Base-by-base conservation (phyloP, 441 rosid genomes). In the Populus hybrid region DNA sequence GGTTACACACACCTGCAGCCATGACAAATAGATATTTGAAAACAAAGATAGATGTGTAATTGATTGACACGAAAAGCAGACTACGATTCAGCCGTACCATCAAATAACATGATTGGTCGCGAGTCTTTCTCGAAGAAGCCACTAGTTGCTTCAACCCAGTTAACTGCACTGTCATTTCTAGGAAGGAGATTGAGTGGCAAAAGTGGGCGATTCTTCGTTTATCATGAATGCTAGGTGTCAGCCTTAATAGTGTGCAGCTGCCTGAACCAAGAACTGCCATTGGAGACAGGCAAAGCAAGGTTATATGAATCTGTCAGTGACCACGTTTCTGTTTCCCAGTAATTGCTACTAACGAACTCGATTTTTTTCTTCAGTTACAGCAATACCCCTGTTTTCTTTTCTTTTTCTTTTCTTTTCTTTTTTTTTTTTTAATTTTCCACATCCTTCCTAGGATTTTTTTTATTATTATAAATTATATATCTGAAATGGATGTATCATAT, bases 61-160 rank as follows among this genome's bases (percentile, higher is more conserved):
- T 36, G 28, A 23, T 23, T 67, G 30, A 14, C 16, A 67, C 3
- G 30, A 67, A 23, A 14, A 67, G 9, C 19, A 24, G 69, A n/a
- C 34, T 67, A 12, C 1, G 3, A 67, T 4, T 9, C 23, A 77
- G 46, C 16, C 34, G 66, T 84, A 93, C 98, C 98, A 50, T 95
- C 98, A 72, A 91, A 92, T 77, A 95, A 78, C 97, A 92, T 92
- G 86, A 95, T 92, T 61, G 99, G 98, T 71, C 98, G 87, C 18
- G 93, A 82, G 79, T 93, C 98, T 68, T 78, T 79, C 40, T 91
- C 89, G 76, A 95, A 95, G 82, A 86, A 93, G 87, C 89, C 84
- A 35, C 91, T 84, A 75, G 94, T 91, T 72, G 89, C 92, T 72
- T 87, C 88, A 3, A 80, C 85, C 89, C 91, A 88, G 75, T 88